These are phyloP conservation scores for Auricularia sp. DNA, from an alignment of 768 basidiomycete species.

Conservation along the genomic window DNA sequence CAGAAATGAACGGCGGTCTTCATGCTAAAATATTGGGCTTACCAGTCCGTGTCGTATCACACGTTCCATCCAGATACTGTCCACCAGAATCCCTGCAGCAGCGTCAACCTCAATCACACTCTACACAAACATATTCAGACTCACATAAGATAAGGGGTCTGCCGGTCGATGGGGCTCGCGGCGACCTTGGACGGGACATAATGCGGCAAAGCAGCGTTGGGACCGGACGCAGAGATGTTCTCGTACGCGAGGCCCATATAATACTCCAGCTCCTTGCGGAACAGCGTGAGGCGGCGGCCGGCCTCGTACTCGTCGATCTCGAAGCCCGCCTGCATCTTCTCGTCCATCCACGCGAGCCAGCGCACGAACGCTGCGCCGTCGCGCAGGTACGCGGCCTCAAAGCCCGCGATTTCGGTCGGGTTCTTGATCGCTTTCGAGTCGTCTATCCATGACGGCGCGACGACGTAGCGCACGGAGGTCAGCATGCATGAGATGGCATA, in stretches of 20 bases:
- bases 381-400: constrained; percentile 75
- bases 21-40: too few species aligned
- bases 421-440: constrained; percentile 85
- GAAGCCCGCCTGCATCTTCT: constrained; percentile 64
- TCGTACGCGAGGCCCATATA: constrained; percentile 84
- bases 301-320: constrained; percentile 91
- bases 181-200: constrained; percentile 67
- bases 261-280: constrained; percentile 56
- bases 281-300: constrained; percentile 71
- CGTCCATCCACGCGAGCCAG: constrained; percentile 89
- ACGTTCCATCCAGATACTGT: constrained; percentile 81
- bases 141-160: constrained; percentile 84
- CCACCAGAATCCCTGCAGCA: constrained; percentile 77
- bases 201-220: constrained; percentile 93
- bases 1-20: too few species aligned
- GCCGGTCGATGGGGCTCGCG: constrained; percentile 64
- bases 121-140: constrained; percentile 15
- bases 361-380: constrained; percentile 80
- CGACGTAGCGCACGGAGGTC: constrained; percentile 70
- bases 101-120: background rate
- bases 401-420: constrained; percentile 69
- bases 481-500: constrained; percentile 82
- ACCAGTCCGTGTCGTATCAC: constrained; percentile 60
- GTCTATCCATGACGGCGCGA: constrained; percentile 61
- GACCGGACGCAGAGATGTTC: constrained; percentile 80